Conservation (phyloP, 2,329 filamentous ascomycete species). For the Clarireedia sp. region DNA sequence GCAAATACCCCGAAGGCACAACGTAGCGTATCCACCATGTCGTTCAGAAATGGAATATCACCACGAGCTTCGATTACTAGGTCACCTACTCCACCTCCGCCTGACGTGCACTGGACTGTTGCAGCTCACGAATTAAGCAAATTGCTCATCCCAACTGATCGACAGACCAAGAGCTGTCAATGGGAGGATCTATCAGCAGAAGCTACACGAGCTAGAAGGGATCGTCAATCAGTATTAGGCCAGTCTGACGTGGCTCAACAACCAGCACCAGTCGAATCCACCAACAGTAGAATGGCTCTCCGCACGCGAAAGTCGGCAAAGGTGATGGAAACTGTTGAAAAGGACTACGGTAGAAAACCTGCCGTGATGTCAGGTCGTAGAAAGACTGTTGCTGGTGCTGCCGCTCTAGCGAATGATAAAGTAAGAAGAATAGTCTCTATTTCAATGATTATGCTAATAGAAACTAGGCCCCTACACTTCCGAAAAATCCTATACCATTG, state of each 20-base stretch:
- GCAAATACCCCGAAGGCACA: constrained; percentile 54
- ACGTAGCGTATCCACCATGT: constrained; percentile 52
- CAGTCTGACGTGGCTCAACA: constrained; percentile 22
- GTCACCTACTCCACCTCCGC: constrained; percentile 59
- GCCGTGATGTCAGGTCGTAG: constrained; percentile 40
- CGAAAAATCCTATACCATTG: constrained; percentile 23
- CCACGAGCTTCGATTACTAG: constrained; percentile 33
- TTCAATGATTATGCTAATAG: neutral
- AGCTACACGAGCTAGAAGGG: constrained; percentile 53
- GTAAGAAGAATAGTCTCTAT: constrained; percentile 22
- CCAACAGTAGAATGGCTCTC: constrained; percentile 59
- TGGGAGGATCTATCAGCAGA: constrained; percentile 72
- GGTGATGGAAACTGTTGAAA: constrained; percentile 45
- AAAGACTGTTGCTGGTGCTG: constrained; percentile 51
- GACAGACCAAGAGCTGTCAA: constrained; percentile 68
- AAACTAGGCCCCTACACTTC: neutral
- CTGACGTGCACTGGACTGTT: constrained; percentile 77
- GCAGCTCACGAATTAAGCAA: constrained; percentile 79
- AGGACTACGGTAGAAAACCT: constrained; percentile 37
- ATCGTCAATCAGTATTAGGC: constrained; percentile 51
- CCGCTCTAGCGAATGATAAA: constrained; percentile 39
- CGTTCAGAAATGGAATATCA: constrained; percentile 30
- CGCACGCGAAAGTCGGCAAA: constrained; percentile 59
- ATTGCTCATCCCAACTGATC: constrained; percentile 67
- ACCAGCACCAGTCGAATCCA: constrained; percentile 29